A percentile compares a stretch with the other conserved stretches of the same genome.
These are phyloP conservation scores for Colletotrichum cordylinicola DNA, from an alignment of 2,329 filamentous ascomycete genomes.

Conservation along the genomic window DNA sequence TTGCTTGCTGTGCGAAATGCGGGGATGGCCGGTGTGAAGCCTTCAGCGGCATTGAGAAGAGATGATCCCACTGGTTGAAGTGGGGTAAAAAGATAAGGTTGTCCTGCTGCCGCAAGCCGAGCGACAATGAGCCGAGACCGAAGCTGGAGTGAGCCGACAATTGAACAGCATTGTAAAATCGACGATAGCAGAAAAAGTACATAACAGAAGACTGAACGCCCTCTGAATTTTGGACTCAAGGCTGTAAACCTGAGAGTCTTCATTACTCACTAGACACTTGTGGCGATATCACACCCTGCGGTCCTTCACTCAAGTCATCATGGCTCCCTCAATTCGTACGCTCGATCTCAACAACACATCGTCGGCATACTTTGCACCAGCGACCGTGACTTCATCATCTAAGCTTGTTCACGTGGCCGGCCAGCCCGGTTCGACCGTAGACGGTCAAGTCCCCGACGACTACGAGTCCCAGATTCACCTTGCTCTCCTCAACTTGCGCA, in stretches of 20 bases:
- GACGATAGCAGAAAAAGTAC: background rate
- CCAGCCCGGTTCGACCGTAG: slow-evolving; percentile 36
- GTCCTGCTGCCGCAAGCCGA: background rate
- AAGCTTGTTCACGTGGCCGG: slow-evolving; percentile 37
- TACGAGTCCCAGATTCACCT: slow-evolving; percentile 48
- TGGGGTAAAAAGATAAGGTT: background rate
- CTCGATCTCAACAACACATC: slow-evolving; percentile 25
- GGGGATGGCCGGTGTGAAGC: background rate
- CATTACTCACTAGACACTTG: background rate
- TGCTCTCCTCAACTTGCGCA: slow-evolving; percentile 41
- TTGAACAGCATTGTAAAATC: background rate
- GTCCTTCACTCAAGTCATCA: background rate
- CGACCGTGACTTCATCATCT: slow-evolving; percentile 22
- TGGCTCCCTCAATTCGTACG: background rate
- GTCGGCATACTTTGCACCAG: slow-evolving; percentile 25
- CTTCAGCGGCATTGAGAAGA: background rate
- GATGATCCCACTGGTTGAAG: background rate
- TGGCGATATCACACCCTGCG: background rate
- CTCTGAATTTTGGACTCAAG: background rate
- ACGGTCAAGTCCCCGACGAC: slow-evolving; percentile 37
- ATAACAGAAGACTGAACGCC: background rate
- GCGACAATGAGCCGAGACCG: background rate
- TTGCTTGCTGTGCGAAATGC: background rate
- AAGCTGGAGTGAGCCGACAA: background rate
- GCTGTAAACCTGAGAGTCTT: background rate